Evolutionary conservation across 1,284 basidiomycete species (phyloP).

Genomic region (Ustilago vetiveriae): DNA sequence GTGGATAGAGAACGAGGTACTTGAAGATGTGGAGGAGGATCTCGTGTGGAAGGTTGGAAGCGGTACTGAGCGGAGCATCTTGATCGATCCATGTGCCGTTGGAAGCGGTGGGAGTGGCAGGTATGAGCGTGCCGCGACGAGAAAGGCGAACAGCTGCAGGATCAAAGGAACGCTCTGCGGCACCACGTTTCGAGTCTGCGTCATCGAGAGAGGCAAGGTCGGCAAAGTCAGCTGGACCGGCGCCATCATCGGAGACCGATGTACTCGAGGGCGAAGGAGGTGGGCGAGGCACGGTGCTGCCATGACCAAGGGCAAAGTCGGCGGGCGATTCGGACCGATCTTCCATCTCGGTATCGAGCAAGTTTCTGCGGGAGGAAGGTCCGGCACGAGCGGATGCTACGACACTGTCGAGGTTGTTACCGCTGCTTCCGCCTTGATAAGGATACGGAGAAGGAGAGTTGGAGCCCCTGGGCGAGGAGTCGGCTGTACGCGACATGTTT

Average conservation of each 20-base stretch:
- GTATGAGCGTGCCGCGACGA: slow-evolving; percentile 41
- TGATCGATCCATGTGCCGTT: slow-evolving; percentile 41
- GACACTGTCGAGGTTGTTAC: slow-evolving; percentile 2
- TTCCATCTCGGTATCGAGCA: slow-evolving; percentile 37
- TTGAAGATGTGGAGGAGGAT: slow-evolving; percentile 92
- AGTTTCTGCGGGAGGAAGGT: slow-evolving; percentile 18
- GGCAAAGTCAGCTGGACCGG: slow-evolving; percentile 48
- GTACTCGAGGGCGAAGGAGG: slow-evolving; percentile 60
- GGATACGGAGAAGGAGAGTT: slow-evolving; percentile 49
- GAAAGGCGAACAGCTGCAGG: slow-evolving; percentile 32
- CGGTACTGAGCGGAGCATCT: slow-evolving; percentile 24
- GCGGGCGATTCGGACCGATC: slow-evolving; percentile 38
- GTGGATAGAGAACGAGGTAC: slow-evolving; percentile 79
- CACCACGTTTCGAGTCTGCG: slow-evolving; percentile 9
- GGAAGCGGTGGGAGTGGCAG: slow-evolving; percentile 40
- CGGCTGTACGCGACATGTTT: slow-evolving; percentile 39
- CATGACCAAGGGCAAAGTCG: slow-evolving; percentile 14
- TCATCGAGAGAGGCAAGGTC: slow-evolving; percentile 47
- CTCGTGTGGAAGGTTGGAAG: slow-evolving; percentile 78
- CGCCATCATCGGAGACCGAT: slow-evolving; percentile 59
- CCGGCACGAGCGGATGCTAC: slow-evolving; percentile 9
- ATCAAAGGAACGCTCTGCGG: slow-evolving; percentile 21
- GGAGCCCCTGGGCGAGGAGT: slow-evolving; percentile 46
- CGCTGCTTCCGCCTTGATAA: slow-evolving; percentile 1
- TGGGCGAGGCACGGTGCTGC: slow-evolving; percentile 38